Conservation (phyloP, 768 basidiomycete species). For the Punctularia strigosozonata region DNA sequence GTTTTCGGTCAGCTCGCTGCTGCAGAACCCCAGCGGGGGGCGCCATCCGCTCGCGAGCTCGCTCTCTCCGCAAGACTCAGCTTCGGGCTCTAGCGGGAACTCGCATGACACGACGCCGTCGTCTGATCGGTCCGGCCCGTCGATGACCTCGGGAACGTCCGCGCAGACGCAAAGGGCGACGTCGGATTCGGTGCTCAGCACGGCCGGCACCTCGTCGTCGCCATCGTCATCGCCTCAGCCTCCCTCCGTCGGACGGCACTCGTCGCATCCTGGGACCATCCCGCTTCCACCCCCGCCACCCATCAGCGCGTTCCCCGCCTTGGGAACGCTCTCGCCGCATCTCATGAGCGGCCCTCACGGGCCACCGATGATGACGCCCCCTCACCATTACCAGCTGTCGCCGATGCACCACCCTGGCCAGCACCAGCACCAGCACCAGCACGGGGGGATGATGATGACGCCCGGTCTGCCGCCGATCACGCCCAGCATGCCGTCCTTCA, state of each 20-base stretch:
- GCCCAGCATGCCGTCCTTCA: slow-evolving; percentile 95
- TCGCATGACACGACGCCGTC: neutral
- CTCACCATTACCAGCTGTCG: slow-evolving; percentile 19
- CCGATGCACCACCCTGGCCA: slow-evolving; percentile 22
- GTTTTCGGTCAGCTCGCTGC: slow-evolving; percentile 5
- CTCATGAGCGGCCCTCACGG: slow-evolving; percentile 13
- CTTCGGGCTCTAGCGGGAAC: neutral
- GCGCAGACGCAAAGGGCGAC: too few species aligned
- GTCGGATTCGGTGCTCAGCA: neutral
- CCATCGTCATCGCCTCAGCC: slow-evolving; percentile 9
- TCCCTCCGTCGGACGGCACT: slow-evolving; percentile 18
- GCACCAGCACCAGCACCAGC: too few species aligned
- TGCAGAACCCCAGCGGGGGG: slow-evolving; percentile 7
- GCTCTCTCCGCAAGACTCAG: neutral
- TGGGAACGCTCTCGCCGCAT: slow-evolving; percentile 17
- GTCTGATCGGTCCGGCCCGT: neutral
- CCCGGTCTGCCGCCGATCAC: slow-evolving; percentile 85
- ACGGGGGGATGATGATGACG: slow-evolving; percentile 42
- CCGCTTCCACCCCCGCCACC: slow-evolving; percentile 48
- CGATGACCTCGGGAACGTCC: too few species aligned
- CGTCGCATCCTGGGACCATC: slow-evolving; percentile 61
- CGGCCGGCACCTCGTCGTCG: slow-evolving; percentile 8
- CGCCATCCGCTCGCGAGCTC: neutral
- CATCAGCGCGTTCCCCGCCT: slow-evolving; percentile 26
- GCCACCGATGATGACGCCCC: slow-evolving; percentile 4